phyloP scores from a whole-genome alignment of 202 grass and related monocot genomes.

The Digitaria exilis region DNA sequence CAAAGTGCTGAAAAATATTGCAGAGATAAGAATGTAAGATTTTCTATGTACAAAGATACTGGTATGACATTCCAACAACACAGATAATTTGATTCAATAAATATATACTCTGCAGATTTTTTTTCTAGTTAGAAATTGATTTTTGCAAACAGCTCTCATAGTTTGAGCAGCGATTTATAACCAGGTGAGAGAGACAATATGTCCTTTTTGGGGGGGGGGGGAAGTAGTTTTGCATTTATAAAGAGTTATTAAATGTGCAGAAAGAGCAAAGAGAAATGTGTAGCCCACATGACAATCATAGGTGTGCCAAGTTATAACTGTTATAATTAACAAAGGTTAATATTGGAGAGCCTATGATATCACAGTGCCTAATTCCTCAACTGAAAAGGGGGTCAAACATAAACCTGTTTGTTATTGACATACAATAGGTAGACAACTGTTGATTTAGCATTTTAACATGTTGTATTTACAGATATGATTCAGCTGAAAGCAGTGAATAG shows the following conservation, averaged over 20 bases:
- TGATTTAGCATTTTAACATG: conserved; percentile 8
- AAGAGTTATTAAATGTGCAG: not conserved
- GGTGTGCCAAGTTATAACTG: not conserved
- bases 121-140: conserved; percentile 6
- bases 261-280: conserved; percentile 21
- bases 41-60: conserved; percentile 1
- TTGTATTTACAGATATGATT: conserved; percentile 23
- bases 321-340: conserved; percentile 1
- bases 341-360: not conserved
- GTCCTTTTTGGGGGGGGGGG: not conserved
- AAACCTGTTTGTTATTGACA: not conserved
- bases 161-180: conserved; percentile 11
- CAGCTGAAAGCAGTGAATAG: not conserved
- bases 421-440: not conserved
- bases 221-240: conserved; percentile 19
- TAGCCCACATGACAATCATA: not conserved
- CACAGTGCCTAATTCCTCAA: conserved; percentile 2
- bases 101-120: not conserved
- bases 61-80: not conserved
- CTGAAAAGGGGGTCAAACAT: not conserved
- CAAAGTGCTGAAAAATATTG: not conserved
- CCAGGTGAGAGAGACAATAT: not conserved
- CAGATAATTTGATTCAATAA: not conserved
- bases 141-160: conserved; percentile 1
- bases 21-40: not conserved